A percentile compares a stretch with the other conserved stretches of the same genome.
These are phyloP conservation scores for Penicillium maclennaniae DNA, from an alignment of 495 filamentous ascomycete species.

Conservation along the genomic window DNA sequence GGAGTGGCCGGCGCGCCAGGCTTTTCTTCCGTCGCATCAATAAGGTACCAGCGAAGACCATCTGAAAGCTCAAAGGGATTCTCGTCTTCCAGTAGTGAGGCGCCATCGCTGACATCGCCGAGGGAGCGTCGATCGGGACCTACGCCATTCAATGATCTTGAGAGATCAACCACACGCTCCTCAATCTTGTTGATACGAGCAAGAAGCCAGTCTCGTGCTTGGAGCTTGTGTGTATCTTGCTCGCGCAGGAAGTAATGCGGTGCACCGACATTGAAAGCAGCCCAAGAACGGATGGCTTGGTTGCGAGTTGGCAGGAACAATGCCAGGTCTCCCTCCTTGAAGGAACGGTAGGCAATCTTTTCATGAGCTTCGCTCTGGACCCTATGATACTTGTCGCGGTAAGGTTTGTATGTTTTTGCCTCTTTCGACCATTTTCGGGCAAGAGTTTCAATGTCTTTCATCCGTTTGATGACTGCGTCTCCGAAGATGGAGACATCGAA, in stretches of 20 bases:
- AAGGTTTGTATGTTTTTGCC: constrained; percentile 71
- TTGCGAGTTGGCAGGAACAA: constrained; percentile 94
- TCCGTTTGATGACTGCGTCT: constrained; percentile 76
- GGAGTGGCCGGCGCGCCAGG: constrained; percentile 90
- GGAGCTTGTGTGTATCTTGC: constrained; percentile 81
- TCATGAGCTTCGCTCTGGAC: constrained; percentile 85
- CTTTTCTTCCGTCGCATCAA: constrained; percentile 92
- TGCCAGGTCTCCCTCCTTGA: constrained; percentile 95
- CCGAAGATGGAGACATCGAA: constrained; percentile 81
- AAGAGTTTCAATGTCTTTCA: constrained; percentile 85
- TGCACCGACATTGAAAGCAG: constrained; percentile 94
- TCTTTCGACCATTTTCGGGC: constrained; percentile 90
- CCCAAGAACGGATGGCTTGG: constrained; percentile 91
- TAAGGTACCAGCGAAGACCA: constrained; percentile 90
- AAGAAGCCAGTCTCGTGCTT: constrained; percentile 84
- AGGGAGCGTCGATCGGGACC: constrained; percentile 56
- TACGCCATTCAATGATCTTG: constrained; percentile 60
- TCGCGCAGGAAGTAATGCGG: constrained; percentile 97
- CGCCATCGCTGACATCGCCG: constrained; percentile 51
- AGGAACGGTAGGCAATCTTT: constrained; percentile 93
- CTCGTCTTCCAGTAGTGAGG: constrained; percentile 76
- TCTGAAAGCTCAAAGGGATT: constrained; percentile 98
- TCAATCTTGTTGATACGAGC: constrained; percentile 90
- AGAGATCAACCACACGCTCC: constrained; percentile 89
- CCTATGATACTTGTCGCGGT: constrained; percentile 84